Evolutionary conservation across 495 filamentous ascomycete genomes (phyloP).

Genomic region (Hypoxylon intermedium): DNA sequence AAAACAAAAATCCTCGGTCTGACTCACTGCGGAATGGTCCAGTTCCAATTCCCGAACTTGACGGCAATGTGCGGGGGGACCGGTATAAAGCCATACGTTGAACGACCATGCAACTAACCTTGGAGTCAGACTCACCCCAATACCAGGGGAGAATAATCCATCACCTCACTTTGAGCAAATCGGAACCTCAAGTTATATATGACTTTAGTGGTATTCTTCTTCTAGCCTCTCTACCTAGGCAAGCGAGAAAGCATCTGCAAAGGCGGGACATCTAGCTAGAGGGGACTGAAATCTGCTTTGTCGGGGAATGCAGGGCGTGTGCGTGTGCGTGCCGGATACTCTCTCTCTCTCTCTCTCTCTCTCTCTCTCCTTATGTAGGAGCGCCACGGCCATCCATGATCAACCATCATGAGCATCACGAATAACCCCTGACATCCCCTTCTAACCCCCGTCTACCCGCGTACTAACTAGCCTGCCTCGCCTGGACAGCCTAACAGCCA

Average conservation of each 20-base stretch:
- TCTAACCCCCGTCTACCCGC: conserved; percentile 1
- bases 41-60: too few relatives aligned
- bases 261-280: conserved; percentile 1
- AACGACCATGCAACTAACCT: too few relatives aligned
- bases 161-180: too few relatives aligned
- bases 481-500: background rate
- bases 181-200: too few relatives aligned
- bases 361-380: background rate
- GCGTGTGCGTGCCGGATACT: background rate
- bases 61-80: too few relatives aligned
- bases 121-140: too few relatives aligned
- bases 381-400: background rate
- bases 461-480: too few relatives aligned
- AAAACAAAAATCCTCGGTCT: too few relatives aligned
- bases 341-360: background rate
- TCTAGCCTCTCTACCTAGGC: conserved; percentile 11
- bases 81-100: too few relatives aligned
- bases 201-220: conserved; percentile 9
- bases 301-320: background rate
- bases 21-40: too few relatives aligned
- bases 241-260: conserved; percentile 8
- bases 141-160: too few relatives aligned
- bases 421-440: conserved; percentile 1
- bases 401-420: background rate
- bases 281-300: background rate